Base-by-base conservation (phyloP, 2,329 filamentous ascomycete species). In the Colletotrichum spinosum region DNA sequence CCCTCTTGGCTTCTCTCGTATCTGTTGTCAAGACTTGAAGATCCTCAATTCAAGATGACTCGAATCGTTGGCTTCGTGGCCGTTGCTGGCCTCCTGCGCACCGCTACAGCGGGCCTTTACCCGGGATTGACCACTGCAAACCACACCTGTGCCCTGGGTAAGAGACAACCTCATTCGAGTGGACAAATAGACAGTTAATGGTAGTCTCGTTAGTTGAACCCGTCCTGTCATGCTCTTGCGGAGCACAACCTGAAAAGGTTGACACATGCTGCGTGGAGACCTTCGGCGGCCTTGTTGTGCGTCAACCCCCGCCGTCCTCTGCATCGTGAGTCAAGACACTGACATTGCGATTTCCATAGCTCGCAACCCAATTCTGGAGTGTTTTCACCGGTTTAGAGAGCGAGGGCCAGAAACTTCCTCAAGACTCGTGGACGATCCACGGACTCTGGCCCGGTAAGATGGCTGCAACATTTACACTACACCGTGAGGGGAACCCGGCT, bases 241-340 rank as follows among this genome's bases (percentile, higher is more conserved):
- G 75, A 2, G 84, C 83, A 6, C 74, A 76, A 33, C 80, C 78
- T 1, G 75, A 70, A 39, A 73, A 78, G 57, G 84, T 86, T 39
- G 88, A 91, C 71, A 84, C 84, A 1, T 91, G 88, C 80, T 91
- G 88, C 70, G 81, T 81, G 13, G 88, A 91, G 78, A 90, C 88
- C 0, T 90, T 80, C 69, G 88, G 88, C 35, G 88, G 88, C 4
- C 79, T 91, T 6, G 72, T 90, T 38, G 77, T 80, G 69, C 67
- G 76, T 70, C 34, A 17, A 35, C 34, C n/a, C 7, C 35, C 38
- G 42, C 8, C 15, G 15, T 25, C 6, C 6, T 12, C 17, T 35
- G n/a, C 15, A 35, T 35, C 11, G 25, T 15, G 15, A 54, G 4
- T 42, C 35, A 7, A 8, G 17, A 2, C 7, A 39, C 17, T 48